Base-by-base conservation (phyloP, 345 rosid genomes). In the Bruguiera parviflora region DNA sequence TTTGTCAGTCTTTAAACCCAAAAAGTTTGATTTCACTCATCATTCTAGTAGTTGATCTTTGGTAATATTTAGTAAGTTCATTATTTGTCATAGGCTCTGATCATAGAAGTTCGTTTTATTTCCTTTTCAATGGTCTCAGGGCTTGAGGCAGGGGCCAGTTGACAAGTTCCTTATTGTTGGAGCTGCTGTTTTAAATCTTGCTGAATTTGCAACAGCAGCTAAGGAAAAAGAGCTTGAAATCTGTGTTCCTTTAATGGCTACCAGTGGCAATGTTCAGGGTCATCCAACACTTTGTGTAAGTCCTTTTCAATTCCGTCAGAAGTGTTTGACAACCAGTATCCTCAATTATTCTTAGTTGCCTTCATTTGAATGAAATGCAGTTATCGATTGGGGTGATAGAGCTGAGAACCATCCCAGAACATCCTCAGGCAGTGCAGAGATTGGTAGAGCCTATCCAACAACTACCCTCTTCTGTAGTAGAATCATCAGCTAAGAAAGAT, bases 141-240 rank as follows among this genome's bases (percentile, higher is more conserved):
- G 82, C 31, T 56, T 77, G 67, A 77, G 69, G 61, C 88, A 83
- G 76, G 87, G 86, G 64, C 77, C 75, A n/a, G 85, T 80, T 82
- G 79, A 47, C 73, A 89, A 81, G 78, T 80, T 77, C 58, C 77
- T 83, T 27, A 58, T 82, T 24, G 71, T 87, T 69, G 96, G 96
- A 72, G 77, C 84, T 5, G 83, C 84, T 4, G 67, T 67, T 0
- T 58, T 89, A 73, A 89, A 92, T 73, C 82, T 92, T 8, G 88
- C 96, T 20, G 94, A 92, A 43, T 88, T 77, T 70, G 92, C 89
- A 22, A 75, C 86, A 73, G 65, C 66, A 4, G 78, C 84, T 35
- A 85, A 78, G 65, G 74, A 86, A 68, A 78, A 78, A 64, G 85
- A 87, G 35, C 76, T 85, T 19, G 90, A 87, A 64, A 11, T 90